Evolutionary conservation across 2,329 filamentous ascomycete species (phyloP).

Genomic region (Pyrenophora teres): DNA sequence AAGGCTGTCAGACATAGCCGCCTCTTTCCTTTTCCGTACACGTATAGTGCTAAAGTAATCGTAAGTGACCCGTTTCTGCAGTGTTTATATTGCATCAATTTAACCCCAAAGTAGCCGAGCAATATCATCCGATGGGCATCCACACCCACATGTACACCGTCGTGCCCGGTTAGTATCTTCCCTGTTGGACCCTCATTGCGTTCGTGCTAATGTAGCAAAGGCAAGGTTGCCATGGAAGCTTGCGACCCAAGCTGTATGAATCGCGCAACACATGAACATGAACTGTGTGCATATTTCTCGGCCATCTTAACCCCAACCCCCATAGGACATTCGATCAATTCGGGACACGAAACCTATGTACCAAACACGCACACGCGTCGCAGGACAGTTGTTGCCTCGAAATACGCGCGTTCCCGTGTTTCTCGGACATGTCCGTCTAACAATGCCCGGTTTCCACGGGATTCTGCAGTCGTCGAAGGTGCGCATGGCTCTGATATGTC

Average conservation of each 20-base stretch:
- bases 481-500: not conserved
- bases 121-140: not conserved
- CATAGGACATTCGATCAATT: no score
- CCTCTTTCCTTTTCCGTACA: no score
- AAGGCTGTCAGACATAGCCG: no score
- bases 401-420: no score
- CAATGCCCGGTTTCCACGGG: not conserved
- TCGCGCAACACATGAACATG: not conserved
- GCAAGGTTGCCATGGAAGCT: not conserved
- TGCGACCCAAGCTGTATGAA: not conserved
- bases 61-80: no score
- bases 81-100: no score
- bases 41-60: no score
- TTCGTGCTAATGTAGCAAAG: not conserved
- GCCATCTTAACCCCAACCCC: no score
- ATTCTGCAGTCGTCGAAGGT: not conserved
- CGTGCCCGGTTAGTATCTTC: not conserved
- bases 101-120: not conserved
- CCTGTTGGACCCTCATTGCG: rapidly evolving
- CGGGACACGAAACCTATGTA: no score
- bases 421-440: not conserved
- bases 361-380: no score
- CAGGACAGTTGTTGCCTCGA: no score
- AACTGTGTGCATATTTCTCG: not conserved
- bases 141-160: not conserved